Conservation (phyloP, 257 asterid species). For the Solanum boliviense region DNA sequence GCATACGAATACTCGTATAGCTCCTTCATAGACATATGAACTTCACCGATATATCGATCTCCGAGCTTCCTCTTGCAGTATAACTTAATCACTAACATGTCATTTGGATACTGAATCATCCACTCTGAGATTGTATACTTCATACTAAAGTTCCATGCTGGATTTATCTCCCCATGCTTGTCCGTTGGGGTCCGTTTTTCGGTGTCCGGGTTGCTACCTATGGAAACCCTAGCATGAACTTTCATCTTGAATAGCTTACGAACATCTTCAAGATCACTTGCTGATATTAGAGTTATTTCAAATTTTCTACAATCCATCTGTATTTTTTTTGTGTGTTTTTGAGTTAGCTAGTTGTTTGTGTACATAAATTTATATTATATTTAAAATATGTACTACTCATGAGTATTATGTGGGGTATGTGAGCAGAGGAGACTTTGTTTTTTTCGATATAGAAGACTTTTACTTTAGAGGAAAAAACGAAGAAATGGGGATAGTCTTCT, state of each 20-base stretch:
- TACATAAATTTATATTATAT: background rate
- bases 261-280: constrained; percentile 39
- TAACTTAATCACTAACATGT: constrained; percentile 23
- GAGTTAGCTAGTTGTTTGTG: background rate
- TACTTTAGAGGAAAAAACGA: background rate
- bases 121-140: constrained; percentile 44
- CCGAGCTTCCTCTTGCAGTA: constrained; percentile 62
- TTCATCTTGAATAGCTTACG: constrained; percentile 49
- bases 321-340: background rate
- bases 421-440: background rate
- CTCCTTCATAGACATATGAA: constrained; percentile 46
- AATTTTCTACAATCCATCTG: background rate
- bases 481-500: background rate
- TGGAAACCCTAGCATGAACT: constrained; percentile 47
- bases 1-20: constrained; percentile 34
- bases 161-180: constrained; percentile 23
- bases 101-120: constrained; percentile 19
- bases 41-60: constrained; percentile 61
- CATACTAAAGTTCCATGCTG: constrained; percentile 61
- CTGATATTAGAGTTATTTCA: constrained; percentile 41
- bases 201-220: constrained; percentile 20
- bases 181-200: constrained; percentile 28
- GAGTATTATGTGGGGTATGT: background rate
- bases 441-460: background rate
- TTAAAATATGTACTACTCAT: background rate